Evolutionary conservation across 129 eudicot genomes (phyloP).

Genomic region (Chrysanthemum makinoi): DNA sequence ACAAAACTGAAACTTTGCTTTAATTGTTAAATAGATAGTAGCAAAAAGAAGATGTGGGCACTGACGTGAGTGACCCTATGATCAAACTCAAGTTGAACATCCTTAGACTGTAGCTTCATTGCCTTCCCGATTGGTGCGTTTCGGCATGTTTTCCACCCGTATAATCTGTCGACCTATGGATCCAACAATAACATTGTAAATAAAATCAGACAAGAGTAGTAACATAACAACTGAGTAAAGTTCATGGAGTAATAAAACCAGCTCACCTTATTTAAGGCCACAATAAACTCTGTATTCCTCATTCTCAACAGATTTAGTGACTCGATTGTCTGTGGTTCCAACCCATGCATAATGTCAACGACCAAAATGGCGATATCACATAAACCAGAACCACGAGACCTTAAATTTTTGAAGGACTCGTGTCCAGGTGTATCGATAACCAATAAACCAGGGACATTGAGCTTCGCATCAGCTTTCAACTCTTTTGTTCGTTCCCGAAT

Average conservation of each 20-base stretch:
- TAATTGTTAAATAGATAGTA: no score
- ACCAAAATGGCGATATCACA: constrained; percentile 96
- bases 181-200: constrained; percentile 2
- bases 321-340: constrained; percentile 94
- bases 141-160: constrained; percentile 84
- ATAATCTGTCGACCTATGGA: constrained; percentile 80
- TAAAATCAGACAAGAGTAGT: constrained; percentile 10
- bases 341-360: constrained; percentile 97
- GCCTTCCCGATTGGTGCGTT: constrained; percentile 92
- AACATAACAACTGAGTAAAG: neutral
- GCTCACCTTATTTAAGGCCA: constrained; percentile 87
- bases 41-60: neutral
- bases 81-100: constrained; percentile 72
- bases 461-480: constrained; percentile 88
- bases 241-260: neutral
- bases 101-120: constrained; percentile 78
- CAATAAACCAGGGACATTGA: constrained; percentile 87
- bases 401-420: constrained; percentile 83
- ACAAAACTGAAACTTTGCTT: neutral
- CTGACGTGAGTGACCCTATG: constrained; percentile 65
- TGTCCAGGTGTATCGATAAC: constrained; percentile 99
- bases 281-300: constrained; percentile 88
- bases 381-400: constrained; percentile 93
- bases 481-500: constrained; percentile 93
- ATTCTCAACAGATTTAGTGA: constrained; percentile 81